phyloP scores from a whole-genome alignment of 352 stramenopile genomes.

The Phytophthora pseudosyringae region DNA sequence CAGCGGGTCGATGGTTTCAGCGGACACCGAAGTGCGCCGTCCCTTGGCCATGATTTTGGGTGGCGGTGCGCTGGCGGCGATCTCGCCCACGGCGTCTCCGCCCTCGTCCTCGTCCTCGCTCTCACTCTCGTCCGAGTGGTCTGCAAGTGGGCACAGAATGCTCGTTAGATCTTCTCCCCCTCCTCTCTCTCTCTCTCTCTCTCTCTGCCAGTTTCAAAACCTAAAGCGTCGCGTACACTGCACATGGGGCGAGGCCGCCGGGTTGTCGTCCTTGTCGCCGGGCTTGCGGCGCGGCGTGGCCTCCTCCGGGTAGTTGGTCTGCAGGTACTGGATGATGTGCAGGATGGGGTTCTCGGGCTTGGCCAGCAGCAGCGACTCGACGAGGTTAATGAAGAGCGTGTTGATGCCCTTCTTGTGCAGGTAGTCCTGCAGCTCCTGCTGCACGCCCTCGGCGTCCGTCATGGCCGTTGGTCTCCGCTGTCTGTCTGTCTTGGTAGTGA shows the following conservation, averaged over 20 bases:
- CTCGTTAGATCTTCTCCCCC: background rate
- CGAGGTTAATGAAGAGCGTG: conserved; percentile 92
- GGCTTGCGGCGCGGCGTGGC: conserved; percentile 53
- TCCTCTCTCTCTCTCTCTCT: background rate
- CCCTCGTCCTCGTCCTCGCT: conserved; percentile 88
- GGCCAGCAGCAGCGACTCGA: conserved; percentile 89
- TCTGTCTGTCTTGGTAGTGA: conserved; percentile 18
- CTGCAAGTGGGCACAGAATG: conserved; percentile 28
- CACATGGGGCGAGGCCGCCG: conserved; percentile 41
- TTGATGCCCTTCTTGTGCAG: conserved; percentile 93
- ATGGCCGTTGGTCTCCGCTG: conserved; percentile 42
- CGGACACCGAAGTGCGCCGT: conserved; percentile 89
- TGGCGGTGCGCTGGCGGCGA: conserved; percentile 62
- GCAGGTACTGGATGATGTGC: conserved; percentile 92
- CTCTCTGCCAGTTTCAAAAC: background rate
- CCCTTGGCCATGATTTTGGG: conserved; percentile 79
- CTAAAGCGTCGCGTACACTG: conserved; percentile 31
- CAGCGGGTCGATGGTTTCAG: conserved; percentile 84
- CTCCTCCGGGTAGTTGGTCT: conserved; percentile 89
- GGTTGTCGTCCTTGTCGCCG: conserved; percentile 55
- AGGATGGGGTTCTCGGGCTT: conserved; percentile 91
- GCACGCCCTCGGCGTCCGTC: conserved; percentile 86
- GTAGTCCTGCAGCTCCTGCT: conserved; percentile 93
- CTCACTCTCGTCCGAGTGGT: conserved; percentile 89
- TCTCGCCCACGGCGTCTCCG: conserved; percentile 83